A percentile compares a stretch with the other conserved stretches of the same genome.
phyloP scores from a whole-genome alignment of 805 yeast species.

The Candida broadrunensis region DNA sequence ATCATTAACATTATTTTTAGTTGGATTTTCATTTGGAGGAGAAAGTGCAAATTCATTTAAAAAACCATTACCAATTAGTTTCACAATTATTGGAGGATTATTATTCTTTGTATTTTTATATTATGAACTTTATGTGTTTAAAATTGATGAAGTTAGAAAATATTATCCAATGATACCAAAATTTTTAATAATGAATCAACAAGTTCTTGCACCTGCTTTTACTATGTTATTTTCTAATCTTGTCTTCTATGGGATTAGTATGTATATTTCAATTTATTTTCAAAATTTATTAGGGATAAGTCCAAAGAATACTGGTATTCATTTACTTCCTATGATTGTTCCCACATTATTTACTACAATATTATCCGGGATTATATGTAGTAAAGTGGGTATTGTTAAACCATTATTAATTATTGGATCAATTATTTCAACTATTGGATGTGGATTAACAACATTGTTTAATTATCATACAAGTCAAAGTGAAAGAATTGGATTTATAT shows the following conservation, averaged over 20 bases:
- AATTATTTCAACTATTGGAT: conserved; percentile 36
- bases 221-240: conserved; percentile 5
- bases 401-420: conserved; percentile 28
- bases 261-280: conserved; percentile 35
- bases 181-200: conserved; percentile 33
- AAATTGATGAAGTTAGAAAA: conserved; percentile 20
- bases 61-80: conserved; percentile 4
- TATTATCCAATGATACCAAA: conserved; percentile 41
- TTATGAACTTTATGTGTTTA: conserved; percentile 40
- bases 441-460: conserved; percentile 41
- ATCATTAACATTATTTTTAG: conserved; percentile 41
- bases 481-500: conserved; percentile 40
- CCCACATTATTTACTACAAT: conserved; percentile 34
- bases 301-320: conserved; percentile 43
- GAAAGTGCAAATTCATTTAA: background rate
- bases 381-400: conserved; percentile 36
- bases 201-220: conserved; percentile 35
- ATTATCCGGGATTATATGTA: conserved; percentile 32
- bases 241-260: background rate
- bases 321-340: conserved; percentile 39
- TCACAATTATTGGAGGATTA: conserved; percentile 18
- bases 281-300: conserved; percentile 41
- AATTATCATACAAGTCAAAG: conserved; percentile 29
- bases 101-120: background rate
- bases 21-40: conserved; percentile 49